Base-by-base conservation (phyloP, 2,329 filamentous ascomycete genomes). In the Diaporthe sp. region DNA sequence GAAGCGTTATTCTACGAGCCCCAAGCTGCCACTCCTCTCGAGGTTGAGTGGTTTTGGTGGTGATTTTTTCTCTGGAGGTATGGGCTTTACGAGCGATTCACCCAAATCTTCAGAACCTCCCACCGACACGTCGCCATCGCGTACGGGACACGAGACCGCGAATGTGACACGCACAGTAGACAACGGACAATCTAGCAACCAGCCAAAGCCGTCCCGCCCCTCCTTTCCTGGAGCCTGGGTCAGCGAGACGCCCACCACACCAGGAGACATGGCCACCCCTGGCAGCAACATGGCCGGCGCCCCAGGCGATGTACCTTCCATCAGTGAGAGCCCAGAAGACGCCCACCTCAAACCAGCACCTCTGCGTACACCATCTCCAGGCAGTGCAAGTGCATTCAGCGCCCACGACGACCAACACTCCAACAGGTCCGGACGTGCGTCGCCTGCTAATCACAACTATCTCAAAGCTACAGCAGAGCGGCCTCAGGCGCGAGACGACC, bases 21-120 rank as follows among this genome's bases (percentile, higher is more conserved):
- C 90, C 0, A 87, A 89, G 77, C 84, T 93, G 25, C 91, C 91
- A 13, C 86, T 90, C 76, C 79, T 93, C 4, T 85, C 86, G 17
- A 89, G 91, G 37, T 85, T 92, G 84, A 93, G 91, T 57, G 86
- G 86, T 1, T 93, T 93, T 80, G 90, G 90, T 1, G 84, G 89
- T 57, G 90, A 92, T 75, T 85, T 92, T 58, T 92, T 92, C 76
- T 86, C 87, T 7, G 78, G 79, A 22, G 77, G 83, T 22, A 73
- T 79, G 9, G 77, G 77, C 17, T 79, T 82, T 15, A 71, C 80
- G 22, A 67, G 78, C 25, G 78, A 79, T 17, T 78, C 82, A 3
- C 81, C 82, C 67, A 75, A 72, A 19, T 57, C 72, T 9, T 37
- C 73, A 25, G 70, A 75, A 7, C 60, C 57, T 17, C 15, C 61